Evolutionary conservation across 768 basidiomycete species (phyloP).

Genomic region (Peribolospora kevripleyi): DNA sequence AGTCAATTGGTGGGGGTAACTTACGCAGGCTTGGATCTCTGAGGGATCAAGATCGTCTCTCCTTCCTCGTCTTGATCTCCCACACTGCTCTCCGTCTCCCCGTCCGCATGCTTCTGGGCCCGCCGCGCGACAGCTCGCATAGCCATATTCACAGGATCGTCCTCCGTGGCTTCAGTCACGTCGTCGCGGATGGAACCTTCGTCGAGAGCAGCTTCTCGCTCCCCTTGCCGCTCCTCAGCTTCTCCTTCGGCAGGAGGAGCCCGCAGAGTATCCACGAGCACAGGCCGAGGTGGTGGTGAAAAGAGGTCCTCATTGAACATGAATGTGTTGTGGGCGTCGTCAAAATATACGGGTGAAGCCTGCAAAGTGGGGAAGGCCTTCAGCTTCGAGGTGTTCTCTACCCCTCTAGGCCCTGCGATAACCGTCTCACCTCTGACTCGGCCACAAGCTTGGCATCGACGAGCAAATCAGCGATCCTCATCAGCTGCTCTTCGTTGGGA

Average conservation of each 20-base stretch:
- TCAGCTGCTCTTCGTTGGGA: slow-evolving; percentile 86
- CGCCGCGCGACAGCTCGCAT: slow-evolving; percentile 33
- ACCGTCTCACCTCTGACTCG: slow-evolving; percentile 29
- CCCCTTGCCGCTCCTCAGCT: slow-evolving; percentile 20
- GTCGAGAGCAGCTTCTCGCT: neutral
- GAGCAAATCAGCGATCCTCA: slow-evolving; percentile 71
- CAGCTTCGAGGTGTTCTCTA: neutral
- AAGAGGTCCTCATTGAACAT: slow-evolving; percentile 1
- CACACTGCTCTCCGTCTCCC: slow-evolving; percentile 19
- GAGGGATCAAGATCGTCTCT: slow-evolving; percentile 36
- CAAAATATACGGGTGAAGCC: slow-evolving; percentile 1
- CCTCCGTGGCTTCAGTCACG: slow-evolving; percentile 47
- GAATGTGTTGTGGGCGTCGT: slow-evolving; percentile 8
- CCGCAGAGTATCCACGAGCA: neutral
- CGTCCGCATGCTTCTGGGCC: slow-evolving; percentile 25
- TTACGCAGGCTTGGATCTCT: too few relatives aligned
- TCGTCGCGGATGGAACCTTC: slow-evolving; percentile 23
- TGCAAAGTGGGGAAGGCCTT: neutral
- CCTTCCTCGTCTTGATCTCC: slow-evolving; percentile 40
- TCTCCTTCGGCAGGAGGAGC: slow-evolving; percentile 25
- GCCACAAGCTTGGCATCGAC: slow-evolving; percentile 41
- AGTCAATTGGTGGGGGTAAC: too few relatives aligned
- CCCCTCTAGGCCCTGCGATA: neutral
- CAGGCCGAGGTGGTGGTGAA: neutral
- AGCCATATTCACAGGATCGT: slow-evolving; percentile 44